Percentiles rank a stretch among this genome's conserved stretches.
These are phyloP conservation scores for Chloranthus sessilifolius DNA, from an alignment of 164 flowering plant genomes.

Conservation along the genomic window DNA sequence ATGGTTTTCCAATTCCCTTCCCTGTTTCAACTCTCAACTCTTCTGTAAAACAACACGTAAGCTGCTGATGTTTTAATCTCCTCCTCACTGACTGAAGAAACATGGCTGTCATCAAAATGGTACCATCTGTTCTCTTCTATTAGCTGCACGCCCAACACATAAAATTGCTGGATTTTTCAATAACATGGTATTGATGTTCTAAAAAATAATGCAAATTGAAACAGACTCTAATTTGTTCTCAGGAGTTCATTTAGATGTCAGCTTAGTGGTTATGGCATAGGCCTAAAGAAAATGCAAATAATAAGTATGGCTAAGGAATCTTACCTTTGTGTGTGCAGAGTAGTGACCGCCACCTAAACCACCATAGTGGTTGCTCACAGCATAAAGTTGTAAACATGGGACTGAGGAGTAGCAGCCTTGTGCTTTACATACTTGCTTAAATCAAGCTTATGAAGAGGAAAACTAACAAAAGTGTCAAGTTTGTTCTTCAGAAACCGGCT, in stretches of 20 bases:
- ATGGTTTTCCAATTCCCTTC: constrained; percentile 28
- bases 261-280: too few relatives aligned
- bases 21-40: constrained; percentile 38
- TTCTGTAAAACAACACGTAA: constrained; percentile 71
- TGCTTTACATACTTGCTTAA: constrained; percentile 63
- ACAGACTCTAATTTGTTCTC: too few relatives aligned
- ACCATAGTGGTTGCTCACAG: constrained; percentile 92
- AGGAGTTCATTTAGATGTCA: too few relatives aligned
- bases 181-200: too few relatives aligned
- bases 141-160: constrained; percentile 61
- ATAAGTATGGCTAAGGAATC: too few relatives aligned
- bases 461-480: constrained; percentile 77
- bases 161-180: too few relatives aligned
- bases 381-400: constrained; percentile 70
- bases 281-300: too few relatives aligned
- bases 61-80: constrained; percentile 86
- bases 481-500: constrained; percentile 76
- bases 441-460: constrained; percentile 72
- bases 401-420: constrained; percentile 29
- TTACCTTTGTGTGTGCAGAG: constrained; percentile 87
- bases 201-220: too few relatives aligned
- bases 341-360: constrained; percentile 96
- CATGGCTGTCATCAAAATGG: constrained; percentile 85
- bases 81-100: constrained; percentile 53
- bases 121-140: constrained; percentile 80